Evolutionary conservation across 2,329 filamentous ascomycete genomes (phyloP).

Genomic region (Colletotrichum tofieldiae): DNA sequence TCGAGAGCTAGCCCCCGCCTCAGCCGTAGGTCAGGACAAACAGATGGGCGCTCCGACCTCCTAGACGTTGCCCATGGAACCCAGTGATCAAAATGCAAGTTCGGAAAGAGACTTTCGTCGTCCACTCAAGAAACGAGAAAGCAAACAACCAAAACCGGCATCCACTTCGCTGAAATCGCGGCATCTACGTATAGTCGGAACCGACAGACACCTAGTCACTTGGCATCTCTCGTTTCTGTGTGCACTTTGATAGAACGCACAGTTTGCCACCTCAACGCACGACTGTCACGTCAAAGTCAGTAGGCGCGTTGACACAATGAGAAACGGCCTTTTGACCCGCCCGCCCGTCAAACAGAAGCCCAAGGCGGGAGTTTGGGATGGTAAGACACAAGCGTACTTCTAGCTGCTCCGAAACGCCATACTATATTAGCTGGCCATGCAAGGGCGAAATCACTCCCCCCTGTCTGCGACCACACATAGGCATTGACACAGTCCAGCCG

Average conservation of each 20-base stretch:
- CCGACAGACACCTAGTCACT: background rate
- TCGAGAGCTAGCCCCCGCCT: conserved; percentile 5
- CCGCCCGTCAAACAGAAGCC: conserved; percentile 8
- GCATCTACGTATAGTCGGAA: background rate
- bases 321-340: background rate
- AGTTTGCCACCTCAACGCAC: conserved; percentile 14
- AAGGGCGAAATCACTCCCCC: conserved; percentile 15
- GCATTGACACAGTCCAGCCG: background rate
- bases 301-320: background rate
- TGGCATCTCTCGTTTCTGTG: background rate
- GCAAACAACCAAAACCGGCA: conserved; percentile 13
- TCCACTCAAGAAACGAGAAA: conserved; percentile 5
- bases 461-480: background rate
- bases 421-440: conserved; percentile 36
- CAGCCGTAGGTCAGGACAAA: conserved; percentile 13
- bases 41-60: conserved; percentile 17
- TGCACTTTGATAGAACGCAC: too few species aligned
- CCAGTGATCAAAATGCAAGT: background rate
- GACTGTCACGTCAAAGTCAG: conserved; percentile 12
- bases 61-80: background rate
- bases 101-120: background rate
- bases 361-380: conserved; percentile 16
- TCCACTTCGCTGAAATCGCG: background rate
- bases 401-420: conserved; percentile 33
- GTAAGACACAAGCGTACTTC: conserved; percentile 23